Conservation (phyloP, 1,284 basidiomycete genomes). For the Cutaneotrichosporon sp. region DNA sequence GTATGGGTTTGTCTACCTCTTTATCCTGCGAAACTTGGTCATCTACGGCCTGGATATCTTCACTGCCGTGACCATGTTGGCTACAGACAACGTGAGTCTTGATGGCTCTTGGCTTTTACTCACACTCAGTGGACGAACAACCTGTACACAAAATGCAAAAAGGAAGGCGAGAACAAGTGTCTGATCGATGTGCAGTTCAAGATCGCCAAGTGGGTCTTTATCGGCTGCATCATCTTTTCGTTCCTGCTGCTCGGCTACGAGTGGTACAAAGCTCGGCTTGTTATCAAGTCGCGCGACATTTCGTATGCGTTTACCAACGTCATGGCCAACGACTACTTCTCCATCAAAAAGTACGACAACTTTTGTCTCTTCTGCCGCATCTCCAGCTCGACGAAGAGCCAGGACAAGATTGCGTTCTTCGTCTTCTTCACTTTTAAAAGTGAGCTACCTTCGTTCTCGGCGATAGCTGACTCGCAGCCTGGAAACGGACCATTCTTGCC, state of each 20-base stretch:
- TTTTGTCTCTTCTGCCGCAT: constrained; percentile 98
- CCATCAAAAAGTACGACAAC: constrained; percentile 86
- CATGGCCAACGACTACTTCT: constrained; percentile 94
- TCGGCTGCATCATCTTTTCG: constrained; percentile 95
- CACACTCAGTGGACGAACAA: constrained; percentile 8
- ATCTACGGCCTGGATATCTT: constrained; percentile 98
- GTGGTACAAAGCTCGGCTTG: constrained; percentile 82
- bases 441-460: constrained; percentile 41
- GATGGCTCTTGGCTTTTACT: background rate
- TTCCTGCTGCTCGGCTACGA: constrained; percentile 92
- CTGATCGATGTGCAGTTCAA: constrained; percentile 83
- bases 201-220: constrained; percentile 92
- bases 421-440: constrained; percentile 99
- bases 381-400: constrained; percentile 88
- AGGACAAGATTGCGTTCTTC: constrained; percentile 97
- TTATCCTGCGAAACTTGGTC: constrained; percentile 88
- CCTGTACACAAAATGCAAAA: constrained; percentile 33
- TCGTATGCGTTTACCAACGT: constrained; percentile 95
- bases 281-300: constrained; percentile 90
- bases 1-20: constrained; percentile 87
- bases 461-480: constrained; percentile 55
- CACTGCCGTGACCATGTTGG: constrained; percentile 91
- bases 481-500: constrained; percentile 89
- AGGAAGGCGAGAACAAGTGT: constrained; percentile 73
- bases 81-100: constrained; percentile 58